phyloP scores from a whole-genome alignment of 2,329 filamentous ascomycete species.

The Fusarium sp. region DNA sequence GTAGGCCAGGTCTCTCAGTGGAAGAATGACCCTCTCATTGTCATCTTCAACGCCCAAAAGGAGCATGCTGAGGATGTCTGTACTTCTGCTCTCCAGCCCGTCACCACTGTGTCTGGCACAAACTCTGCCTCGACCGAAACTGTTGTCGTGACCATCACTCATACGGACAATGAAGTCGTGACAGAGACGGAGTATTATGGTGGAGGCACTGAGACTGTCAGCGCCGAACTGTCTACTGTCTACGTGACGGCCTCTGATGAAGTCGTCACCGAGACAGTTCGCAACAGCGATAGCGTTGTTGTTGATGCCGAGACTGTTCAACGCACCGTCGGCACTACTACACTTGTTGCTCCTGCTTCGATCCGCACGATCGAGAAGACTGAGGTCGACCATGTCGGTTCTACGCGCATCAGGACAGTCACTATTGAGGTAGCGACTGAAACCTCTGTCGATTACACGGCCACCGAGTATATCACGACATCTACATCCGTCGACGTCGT shows the following conservation, averaged over 20 bases:
- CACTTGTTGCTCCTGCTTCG: neutral
- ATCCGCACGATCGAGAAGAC: conserved; percentile 11
- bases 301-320: conserved; percentile 6
- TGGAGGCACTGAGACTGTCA: conserved; percentile 5
- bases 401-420: conserved; percentile 9
- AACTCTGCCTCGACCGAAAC: neutral
- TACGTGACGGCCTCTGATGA: neutral
- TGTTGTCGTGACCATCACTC: neutral
- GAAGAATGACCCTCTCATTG: conserved; percentile 20
- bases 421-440: neutral
- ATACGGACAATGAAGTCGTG: neutral
- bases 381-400: conserved; percentile 5
- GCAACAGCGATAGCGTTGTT: neutral
- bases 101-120: conserved; percentile 9
- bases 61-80: conserved; percentile 12
- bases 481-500: conserved; percentile 6
- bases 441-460: neutral
- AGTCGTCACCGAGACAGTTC: conserved; percentile 10
- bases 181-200: neutral
- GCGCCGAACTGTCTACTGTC: neutral
- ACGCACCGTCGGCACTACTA: conserved; percentile 4
- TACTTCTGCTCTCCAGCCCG: conserved; percentile 15
- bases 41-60: neutral
- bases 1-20: conserved; percentile 8
- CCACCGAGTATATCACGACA: conserved; percentile 8